Percentiles rank a stretch among this genome's conserved stretches.
These are phyloP conservation scores for Monilinia vaccinii-corymbosi DNA, from an alignment of 2,329 filamentous ascomycete species.

Conservation along the genomic window DNA sequence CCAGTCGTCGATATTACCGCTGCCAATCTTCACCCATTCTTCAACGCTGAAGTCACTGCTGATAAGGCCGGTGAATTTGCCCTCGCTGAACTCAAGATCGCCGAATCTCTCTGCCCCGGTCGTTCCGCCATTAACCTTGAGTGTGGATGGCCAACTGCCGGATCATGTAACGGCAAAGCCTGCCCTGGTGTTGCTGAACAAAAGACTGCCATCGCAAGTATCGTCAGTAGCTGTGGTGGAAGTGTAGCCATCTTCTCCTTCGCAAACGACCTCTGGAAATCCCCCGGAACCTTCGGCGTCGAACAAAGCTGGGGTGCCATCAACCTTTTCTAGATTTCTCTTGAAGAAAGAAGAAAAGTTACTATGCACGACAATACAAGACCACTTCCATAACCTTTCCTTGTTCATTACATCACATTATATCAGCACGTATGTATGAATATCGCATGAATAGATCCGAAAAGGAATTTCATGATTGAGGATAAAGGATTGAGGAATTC, in stretches of 20 bases:
- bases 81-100: constrained; percentile 59
- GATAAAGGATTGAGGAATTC: neutral
- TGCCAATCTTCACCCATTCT: constrained; percentile 90
- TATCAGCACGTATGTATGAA: neutral
- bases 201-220: constrained; percentile 59
- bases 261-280: constrained; percentile 77
- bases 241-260: constrained; percentile 75
- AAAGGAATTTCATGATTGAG: neutral
- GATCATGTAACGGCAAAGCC: constrained; percentile 62
- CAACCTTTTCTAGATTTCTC: constrained; percentile 6
- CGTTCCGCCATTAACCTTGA: constrained; percentile 76
- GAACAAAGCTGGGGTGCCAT: constrained; percentile 70
- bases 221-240: constrained; percentile 55
- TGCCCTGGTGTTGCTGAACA: constrained; percentile 61
- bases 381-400: neutral
- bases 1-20: constrained; percentile 65
- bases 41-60: constrained; percentile 63
- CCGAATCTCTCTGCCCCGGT: constrained; percentile 59
- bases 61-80: constrained; percentile 68
- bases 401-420: neutral
- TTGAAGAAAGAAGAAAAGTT: neutral
- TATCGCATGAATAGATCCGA: neutral
- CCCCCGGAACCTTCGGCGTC: constrained; percentile 54
- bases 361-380: neutral
- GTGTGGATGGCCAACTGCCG: constrained; percentile 76